phyloP scores from a whole-genome alignment of 2,329 filamentous ascomycete species.

The Elsinoe australis region DNA sequence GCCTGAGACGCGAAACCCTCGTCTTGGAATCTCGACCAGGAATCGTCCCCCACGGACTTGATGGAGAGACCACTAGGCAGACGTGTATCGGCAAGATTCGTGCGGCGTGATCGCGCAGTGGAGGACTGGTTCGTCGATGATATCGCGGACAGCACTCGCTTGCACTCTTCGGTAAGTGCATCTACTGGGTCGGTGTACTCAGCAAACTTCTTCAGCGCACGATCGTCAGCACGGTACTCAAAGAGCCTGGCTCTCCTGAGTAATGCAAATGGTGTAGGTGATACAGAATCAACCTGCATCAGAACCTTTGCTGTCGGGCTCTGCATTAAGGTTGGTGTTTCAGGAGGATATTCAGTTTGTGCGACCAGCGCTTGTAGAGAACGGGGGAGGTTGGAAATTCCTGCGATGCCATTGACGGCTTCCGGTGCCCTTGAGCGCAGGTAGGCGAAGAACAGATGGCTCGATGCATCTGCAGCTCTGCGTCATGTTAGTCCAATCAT shows the following conservation, averaged over 20 bases:
- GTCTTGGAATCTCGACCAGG: conserved; percentile 95
- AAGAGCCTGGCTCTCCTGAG: conserved; percentile 89
- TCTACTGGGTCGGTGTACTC: conserved; percentile 82
- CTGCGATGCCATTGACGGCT: conserved; percentile 57
- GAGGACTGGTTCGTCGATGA: conserved; percentile 82
- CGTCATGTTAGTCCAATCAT: conserved; percentile 16
- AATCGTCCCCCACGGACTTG: conserved; percentile 57
- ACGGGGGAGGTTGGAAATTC: conserved; percentile 78
- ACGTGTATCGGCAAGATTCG: conserved; percentile 15
- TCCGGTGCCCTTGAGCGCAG: conserved; percentile 84
- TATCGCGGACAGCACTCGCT: conserved; percentile 80
- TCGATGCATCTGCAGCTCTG: conserved; percentile 89
- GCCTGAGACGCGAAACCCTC: conserved; percentile 66
- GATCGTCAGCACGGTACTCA: conserved; percentile 84
- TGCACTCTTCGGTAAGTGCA: conserved; percentile 87
- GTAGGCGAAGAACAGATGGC: conserved; percentile 96
- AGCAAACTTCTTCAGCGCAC: conserved; percentile 74
- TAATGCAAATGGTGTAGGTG: conserved; percentile 85
- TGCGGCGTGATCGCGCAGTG: conserved; percentile 42
- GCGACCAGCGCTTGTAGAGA: conserved; percentile 85
- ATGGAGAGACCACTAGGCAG: conserved; percentile 34
- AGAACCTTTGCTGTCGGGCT: conserved; percentile 79
- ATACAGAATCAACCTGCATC: conserved; percentile 94
- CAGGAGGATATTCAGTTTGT: conserved; percentile 89
- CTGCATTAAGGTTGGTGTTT: conserved; percentile 67